phyloP scores from a whole-genome alignment of 1,284 basidiomycete genomes.

The Rhodotorula glutinis region DNA sequence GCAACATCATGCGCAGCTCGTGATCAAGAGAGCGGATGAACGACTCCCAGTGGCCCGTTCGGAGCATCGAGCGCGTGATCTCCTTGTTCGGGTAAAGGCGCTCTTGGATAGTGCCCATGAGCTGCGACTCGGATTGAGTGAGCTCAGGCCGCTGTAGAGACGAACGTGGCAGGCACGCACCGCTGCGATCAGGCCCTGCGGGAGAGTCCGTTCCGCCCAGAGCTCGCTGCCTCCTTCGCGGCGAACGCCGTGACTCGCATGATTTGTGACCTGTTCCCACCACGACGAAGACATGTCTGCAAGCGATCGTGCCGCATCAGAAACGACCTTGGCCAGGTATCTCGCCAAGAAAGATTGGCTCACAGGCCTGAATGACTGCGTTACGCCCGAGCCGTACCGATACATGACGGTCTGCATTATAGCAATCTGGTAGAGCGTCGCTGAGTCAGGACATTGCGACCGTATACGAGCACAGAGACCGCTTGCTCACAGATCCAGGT shows the following conservation, averaged over 20 bases:
- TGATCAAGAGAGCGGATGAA: conserved; percentile 36
- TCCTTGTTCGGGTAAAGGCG: conserved; percentile 38
- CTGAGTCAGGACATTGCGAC: background rate
- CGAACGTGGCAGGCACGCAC: conserved; percentile 2
- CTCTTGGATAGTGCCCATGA: conserved; percentile 40
- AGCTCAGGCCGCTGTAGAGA: background rate
- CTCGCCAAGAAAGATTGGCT: background rate
- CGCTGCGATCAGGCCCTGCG: conserved; percentile 34
- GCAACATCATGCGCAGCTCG: conserved; percentile 31
- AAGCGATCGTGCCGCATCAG: no score
- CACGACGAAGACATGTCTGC: conserved; percentile 36
- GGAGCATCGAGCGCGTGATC: conserved; percentile 31
- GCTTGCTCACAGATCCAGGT: conserved; percentile 32
- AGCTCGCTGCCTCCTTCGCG: conserved; percentile 26
- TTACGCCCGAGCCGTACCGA: conserved; percentile 35
- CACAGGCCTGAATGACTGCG: conserved; percentile 35
- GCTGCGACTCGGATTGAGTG: conserved; percentile 1
- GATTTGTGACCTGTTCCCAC: conserved; percentile 38
- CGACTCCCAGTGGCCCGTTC: conserved; percentile 35
- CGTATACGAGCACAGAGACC: no score
- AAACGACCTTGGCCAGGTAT: no score
- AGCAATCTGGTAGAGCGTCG: conserved; percentile 14
- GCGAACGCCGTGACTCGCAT: conserved; percentile 24
- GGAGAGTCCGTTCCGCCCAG: conserved; percentile 31
- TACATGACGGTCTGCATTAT: conserved; percentile 40